Evolutionary conservation across 2,329 filamentous ascomycete species (phyloP).

Genomic region (Cytospora chrysosperma): DNA sequence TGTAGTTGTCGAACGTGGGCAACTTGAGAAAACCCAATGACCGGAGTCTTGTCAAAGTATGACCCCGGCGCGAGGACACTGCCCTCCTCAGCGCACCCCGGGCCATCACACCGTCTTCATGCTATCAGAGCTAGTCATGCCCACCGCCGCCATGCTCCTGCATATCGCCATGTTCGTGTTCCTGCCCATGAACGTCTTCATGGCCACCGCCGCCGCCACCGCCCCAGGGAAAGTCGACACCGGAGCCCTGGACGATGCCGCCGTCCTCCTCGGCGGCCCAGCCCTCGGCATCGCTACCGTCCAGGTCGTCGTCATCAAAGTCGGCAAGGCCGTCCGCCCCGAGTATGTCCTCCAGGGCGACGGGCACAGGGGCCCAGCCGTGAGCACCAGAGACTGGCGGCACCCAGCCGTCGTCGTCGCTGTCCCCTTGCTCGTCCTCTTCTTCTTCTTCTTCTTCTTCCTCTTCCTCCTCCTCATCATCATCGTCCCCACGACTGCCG

Average conservation of each 20-base stretch:
- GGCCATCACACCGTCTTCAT: not conserved
- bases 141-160: not conserved
- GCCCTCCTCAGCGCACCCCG: not conserved
- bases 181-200: not conserved
- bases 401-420: slow-evolving; percentile 7
- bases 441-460: slow-evolving; percentile 2
- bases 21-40: too few species aligned
- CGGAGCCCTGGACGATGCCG: not conserved
- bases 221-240: slow-evolving; percentile 3
- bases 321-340: not conserved
- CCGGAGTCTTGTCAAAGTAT: not conserved
- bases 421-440: slow-evolving; percentile 4
- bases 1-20: too few species aligned
- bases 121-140: not conserved
- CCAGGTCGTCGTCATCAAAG: not conserved
- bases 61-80: not conserved
- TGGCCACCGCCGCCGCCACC: too few species aligned
- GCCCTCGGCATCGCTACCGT: not conserved
- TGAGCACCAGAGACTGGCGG: slow-evolving; percentile 1
- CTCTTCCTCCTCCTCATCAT: not conserved
- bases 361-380: slow-evolving; percentile 14
- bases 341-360: slow-evolving; percentile 4
- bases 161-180: not conserved
- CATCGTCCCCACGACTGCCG: not conserved
- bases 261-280: not conserved